A percentile compares a stretch with the other conserved stretches of the same genome.
phyloP scores from a whole-genome alignment of 2,329 filamentous ascomycete species.

The Fusarium beomiforme region DNA sequence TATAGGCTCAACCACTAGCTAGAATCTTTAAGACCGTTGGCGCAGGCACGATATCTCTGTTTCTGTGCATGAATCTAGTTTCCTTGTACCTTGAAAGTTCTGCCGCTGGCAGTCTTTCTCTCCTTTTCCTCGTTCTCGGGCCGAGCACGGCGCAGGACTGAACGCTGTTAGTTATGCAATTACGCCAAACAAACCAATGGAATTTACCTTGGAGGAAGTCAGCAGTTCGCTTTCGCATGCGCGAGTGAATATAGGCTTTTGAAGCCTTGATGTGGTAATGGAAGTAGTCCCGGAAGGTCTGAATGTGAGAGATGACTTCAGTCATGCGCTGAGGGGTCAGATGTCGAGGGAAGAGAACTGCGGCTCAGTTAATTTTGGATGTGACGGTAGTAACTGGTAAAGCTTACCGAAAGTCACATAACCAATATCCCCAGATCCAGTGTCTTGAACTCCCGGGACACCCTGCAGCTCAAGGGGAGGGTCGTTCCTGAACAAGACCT shows the following conservation, averaged over 20 bases:
- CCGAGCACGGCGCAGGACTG: slow-evolving; percentile 93
- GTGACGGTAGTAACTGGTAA: not conserved
- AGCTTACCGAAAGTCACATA: slow-evolving; percentile 94
- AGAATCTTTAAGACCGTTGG: slow-evolving; percentile 14
- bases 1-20: slow-evolving; percentile 7
- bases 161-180: slow-evolving; percentile 40
- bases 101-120: slow-evolving; percentile 95
- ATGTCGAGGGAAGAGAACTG: slow-evolving; percentile 95
- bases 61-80: slow-evolving; percentile 35
- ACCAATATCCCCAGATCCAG: slow-evolving; percentile 85
- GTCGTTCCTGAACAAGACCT: slow-evolving; percentile 96
- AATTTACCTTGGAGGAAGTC: slow-evolving; percentile 93
- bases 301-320: slow-evolving; percentile 98
- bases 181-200: not conserved
- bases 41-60: slow-evolving; percentile 1
- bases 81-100: slow-evolving; percentile 78
- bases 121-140: slow-evolving; percentile 98
- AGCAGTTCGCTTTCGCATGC: slow-evolving; percentile 96
- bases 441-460: slow-evolving; percentile 81
- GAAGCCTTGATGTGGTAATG: slow-evolving; percentile 99
- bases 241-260: slow-evolving; percentile 98
- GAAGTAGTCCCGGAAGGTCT: slow-evolving; percentile 99
- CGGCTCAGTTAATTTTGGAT: slow-evolving; percentile 29
- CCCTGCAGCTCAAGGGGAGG: slow-evolving; percentile 90
- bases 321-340: slow-evolving; percentile 89